These are phyloP conservation scores for Paramarasmius palmivorus DNA, from an alignment of 1,284 basidiomycete genomes.

Conservation along the genomic window DNA sequence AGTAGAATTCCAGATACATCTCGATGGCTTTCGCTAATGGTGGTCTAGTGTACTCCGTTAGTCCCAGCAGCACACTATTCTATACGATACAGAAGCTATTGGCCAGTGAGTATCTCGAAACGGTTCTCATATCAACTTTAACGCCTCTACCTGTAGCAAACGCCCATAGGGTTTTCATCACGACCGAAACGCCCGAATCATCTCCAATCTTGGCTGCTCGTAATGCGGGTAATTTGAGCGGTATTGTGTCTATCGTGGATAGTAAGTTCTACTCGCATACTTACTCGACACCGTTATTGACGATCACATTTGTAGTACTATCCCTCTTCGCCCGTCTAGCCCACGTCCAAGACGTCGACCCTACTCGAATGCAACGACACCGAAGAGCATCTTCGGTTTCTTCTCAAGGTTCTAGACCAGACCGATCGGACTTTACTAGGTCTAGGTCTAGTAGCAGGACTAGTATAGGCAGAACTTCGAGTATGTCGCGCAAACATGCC, in stretches of 20 bases:
- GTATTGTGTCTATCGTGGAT: conserved; percentile 78
- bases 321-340: conserved; percentile 73
- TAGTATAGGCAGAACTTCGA: conserved; percentile 28
- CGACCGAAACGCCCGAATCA: conserved; percentile 49
- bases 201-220: conserved; percentile 43
- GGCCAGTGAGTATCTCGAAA: conserved; percentile 55
- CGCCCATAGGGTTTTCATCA: conserved; percentile 76
- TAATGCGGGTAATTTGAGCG: conserved; percentile 53
- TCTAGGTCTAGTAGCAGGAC: conserved; percentile 56
- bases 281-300: neutral
- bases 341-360: conserved; percentile 69
- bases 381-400: conserved; percentile 72
- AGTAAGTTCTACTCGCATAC: conserved; percentile 43
- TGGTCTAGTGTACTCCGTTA: conserved; percentile 68
- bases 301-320: conserved; percentile 60
- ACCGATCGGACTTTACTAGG: conserved; percentile 3
- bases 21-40: neutral
- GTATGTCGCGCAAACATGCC: neutral
- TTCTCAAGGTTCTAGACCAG: conserved; percentile 39
- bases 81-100: conserved; percentile 77
- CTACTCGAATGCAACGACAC: conserved; percentile 70
- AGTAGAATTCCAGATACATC: conserved; percentile 5
- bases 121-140: conserved; percentile 4
- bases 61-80: conserved; percentile 57
- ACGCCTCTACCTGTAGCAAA: conserved; percentile 49